phyloP scores from a whole-genome alignment of 305 asterid species.

The Nicotiana rustica region DNA sequence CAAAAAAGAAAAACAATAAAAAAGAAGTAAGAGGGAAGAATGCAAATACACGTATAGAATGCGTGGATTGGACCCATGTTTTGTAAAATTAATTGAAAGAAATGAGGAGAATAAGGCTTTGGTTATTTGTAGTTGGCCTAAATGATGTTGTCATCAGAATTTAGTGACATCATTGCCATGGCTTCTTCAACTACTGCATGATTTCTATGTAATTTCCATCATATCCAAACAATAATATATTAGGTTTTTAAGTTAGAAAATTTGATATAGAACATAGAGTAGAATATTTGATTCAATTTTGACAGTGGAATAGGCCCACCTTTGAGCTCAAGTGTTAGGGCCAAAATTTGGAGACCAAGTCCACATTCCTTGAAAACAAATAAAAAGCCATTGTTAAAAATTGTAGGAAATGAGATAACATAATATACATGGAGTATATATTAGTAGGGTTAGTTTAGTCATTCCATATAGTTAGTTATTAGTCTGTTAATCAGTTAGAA shows the following conservation, averaged over 20 bases:
- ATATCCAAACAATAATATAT: background rate
- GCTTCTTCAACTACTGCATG: background rate
- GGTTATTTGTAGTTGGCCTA: background rate
- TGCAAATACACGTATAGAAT: background rate
- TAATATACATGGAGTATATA: too few species aligned
- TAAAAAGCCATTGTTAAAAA: background rate
- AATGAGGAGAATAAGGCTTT: background rate
- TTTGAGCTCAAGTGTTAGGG: background rate
- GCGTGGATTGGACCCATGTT: slow-evolving; percentile 33
- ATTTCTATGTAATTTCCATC: slow-evolving; percentile 27
- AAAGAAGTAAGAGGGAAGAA: too few species aligned
- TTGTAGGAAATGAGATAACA: too few species aligned
- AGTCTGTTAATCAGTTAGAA: too few species aligned
- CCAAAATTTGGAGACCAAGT: background rate
- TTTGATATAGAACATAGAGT: background rate
- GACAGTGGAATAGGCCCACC: background rate
- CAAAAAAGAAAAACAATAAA: background rate
- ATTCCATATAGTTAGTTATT: too few species aligned
- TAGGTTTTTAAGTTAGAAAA: too few species aligned
- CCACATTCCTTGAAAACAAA: background rate
- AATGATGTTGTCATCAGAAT: slow-evolving; percentile 28
- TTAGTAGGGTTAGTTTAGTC: too few species aligned
- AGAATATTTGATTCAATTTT: slow-evolving; percentile 9
- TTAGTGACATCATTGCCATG: slow-evolving; percentile 1
- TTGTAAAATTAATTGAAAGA: background rate